Conservation (phyloP, 1,284 basidiomycete species). For the Tilletia caries region DNA sequence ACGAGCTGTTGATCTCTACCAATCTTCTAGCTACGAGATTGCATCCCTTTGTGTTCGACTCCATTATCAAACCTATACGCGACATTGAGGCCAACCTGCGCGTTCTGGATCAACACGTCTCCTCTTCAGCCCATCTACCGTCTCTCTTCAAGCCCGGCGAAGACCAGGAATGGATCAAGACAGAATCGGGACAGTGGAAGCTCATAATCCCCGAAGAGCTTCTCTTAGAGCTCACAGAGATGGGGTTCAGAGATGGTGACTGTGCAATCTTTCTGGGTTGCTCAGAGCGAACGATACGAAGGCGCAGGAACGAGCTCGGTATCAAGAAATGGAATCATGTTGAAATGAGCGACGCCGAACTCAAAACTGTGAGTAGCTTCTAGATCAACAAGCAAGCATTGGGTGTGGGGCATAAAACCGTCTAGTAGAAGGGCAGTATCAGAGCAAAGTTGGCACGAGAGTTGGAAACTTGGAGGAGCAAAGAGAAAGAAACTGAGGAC, state of each 20-base stretch:
- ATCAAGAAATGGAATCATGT: not conserved
- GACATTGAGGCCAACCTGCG: no score
- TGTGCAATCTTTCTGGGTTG: not conserved
- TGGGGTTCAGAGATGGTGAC: not conserved
- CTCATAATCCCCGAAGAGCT: not conserved
- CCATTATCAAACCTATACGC: no score
- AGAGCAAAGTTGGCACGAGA: no score
- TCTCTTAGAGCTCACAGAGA: not conserved
- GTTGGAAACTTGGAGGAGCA: no score
- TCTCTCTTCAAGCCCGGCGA: not conserved
- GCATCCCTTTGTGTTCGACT: not conserved
- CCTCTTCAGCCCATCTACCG: not conserved
- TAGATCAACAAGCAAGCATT: not conserved
- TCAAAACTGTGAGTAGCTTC: not conserved
- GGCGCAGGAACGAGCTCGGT: not conserved
- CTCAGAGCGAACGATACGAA: not conserved
- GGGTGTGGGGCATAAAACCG: no score
- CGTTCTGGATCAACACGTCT: not conserved
- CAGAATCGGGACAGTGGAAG: not conserved
- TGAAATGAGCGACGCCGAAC: not conserved
- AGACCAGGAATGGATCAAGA: not conserved
- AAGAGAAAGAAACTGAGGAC: no score
- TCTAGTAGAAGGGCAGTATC: no score
- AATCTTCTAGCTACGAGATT: no score
- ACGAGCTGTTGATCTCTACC: no score